Conservation (phyloP, 2,329 filamentous ascomycete genomes). For the Colletotrichum scovillei region DNA sequence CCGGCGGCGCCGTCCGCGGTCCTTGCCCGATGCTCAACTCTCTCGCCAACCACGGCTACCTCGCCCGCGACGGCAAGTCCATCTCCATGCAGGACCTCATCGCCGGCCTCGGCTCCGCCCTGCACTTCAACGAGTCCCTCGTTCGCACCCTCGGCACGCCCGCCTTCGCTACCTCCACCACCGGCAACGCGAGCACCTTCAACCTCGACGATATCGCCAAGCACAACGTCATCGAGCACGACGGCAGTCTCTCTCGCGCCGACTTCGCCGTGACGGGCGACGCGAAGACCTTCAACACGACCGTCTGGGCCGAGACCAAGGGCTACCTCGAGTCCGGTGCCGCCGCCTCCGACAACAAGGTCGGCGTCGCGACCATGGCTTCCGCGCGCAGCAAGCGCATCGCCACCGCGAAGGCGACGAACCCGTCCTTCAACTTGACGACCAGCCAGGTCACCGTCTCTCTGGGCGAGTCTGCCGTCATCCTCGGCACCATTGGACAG, state of each 20-base stretch:
- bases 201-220: conserved; percentile 35
- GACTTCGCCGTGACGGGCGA: conserved; percentile 43
- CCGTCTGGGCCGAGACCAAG: conserved; percentile 40
- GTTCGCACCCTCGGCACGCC: conserved; percentile 50
- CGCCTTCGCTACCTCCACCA: conserved; percentile 35
- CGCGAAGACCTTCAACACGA: conserved; percentile 43
- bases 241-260: conserved; percentile 43
- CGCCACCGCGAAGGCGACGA: conserved; percentile 37
- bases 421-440: conserved; percentile 22
- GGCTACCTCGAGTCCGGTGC: conserved; percentile 24
- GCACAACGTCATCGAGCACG: conserved; percentile 44
- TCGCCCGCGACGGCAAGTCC: conserved; percentile 37
- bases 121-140: conserved; percentile 36
- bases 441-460: conserved; percentile 39
- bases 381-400: conserved; percentile 42
- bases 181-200: conserved; percentile 33
- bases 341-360: conserved; percentile 34
- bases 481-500: conserved; percentile 36
- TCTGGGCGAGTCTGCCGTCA: conserved; percentile 37
- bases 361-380: conserved; percentile 42
- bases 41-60: conserved; percentile 40
- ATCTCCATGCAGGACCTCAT: conserved; percentile 36
- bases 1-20: conserved; percentile 52
- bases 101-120: conserved; percentile 35
- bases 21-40: conserved; percentile 42